Percentiles rank a stretch among this genome's conserved stretches.
Conservation (phyloP, 352 stramenopile species). For the Globisporangium barbulae region DNA sequence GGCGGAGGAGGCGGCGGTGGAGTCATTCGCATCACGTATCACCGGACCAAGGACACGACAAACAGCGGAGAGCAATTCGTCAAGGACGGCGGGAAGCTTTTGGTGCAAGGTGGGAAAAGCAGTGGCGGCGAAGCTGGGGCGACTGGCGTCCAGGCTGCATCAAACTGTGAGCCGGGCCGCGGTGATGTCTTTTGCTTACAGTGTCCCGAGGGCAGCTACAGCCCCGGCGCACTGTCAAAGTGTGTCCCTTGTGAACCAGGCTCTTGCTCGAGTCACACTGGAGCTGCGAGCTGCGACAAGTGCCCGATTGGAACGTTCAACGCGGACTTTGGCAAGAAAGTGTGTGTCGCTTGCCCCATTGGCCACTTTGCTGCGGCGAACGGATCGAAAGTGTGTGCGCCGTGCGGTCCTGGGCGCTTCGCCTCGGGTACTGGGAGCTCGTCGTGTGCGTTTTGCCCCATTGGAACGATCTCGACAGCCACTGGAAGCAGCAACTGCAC, state of each 20-base stretch:
- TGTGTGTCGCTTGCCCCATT: slow-evolving; percentile 53
- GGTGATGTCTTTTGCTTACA: slow-evolving; percentile 65
- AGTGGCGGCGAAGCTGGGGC: slow-evolving; percentile 52
- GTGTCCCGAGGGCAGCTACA: slow-evolving; percentile 66
- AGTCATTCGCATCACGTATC: slow-evolving; percentile 57
- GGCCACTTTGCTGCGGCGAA: slow-evolving; percentile 45
- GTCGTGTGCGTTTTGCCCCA: slow-evolving; percentile 48
- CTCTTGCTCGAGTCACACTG: slow-evolving; percentile 46
- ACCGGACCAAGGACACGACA: slow-evolving; percentile 19
- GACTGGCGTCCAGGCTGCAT: slow-evolving; percentile 39
- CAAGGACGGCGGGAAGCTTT: slow-evolving; percentile 47
- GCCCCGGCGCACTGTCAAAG: slow-evolving; percentile 44
- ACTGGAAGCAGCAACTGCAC: slow-evolving; percentile 57
- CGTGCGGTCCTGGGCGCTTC: slow-evolving; percentile 60
- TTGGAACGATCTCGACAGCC: slow-evolving; percentile 52
- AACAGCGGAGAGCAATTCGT: slow-evolving; percentile 55
- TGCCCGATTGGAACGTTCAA: slow-evolving; percentile 66
- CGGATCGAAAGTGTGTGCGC: slow-evolving; percentile 51
- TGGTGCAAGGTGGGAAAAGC: slow-evolving; percentile 42
- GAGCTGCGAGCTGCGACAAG: slow-evolving; percentile 40
- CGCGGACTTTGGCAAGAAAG: slow-evolving; percentile 61
- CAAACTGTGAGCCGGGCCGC: slow-evolving; percentile 62
- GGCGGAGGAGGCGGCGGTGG: slow-evolving; percentile 62
- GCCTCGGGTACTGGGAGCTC: slow-evolving; percentile 37
- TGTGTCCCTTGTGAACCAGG: slow-evolving; percentile 72